Evolutionary conservation across 2,329 filamentous ascomycete genomes (phyloP), one percentile per base, ranked within the genome.

Genomic region (Aquanectria penicillioides): DNA sequence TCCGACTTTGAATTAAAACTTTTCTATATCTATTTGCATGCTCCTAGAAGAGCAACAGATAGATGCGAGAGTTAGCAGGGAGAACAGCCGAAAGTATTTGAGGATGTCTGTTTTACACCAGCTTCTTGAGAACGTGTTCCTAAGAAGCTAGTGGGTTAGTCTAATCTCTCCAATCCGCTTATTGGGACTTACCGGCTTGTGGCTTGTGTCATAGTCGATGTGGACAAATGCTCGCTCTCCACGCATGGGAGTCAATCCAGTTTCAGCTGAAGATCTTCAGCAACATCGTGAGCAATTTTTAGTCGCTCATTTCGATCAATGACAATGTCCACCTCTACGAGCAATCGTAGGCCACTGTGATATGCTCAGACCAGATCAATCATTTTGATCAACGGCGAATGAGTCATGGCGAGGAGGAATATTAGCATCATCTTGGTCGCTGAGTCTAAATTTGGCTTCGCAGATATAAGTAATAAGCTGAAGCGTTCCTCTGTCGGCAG

Each of bases 291-390:
- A 7, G 34, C 36, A 15, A 51, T 10, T 13, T 51, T 36, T 5
- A 51, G 15, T 12, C 48, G 25, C 36, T 51, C 34, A 11, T 40
- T 41, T 6, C 48, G 34, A 13, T 40, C 34, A 36, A 51, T 51
- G 48, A 51, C 48, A 5, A 51, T 51, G 15, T 51, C 48, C 17
- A 51, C 48, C 26, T 51, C 48, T 8, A 37, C 48, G 9, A 51
- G 18, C 12, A 40, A 20, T 7, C 48, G 48, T 13, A 36, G 48
- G 9, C 47, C 47, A 7, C 47, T 50, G 20, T 38, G 34, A 9
- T 50, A 50, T 20, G 25, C 47, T 6, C 47, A 34, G n/a, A 40
- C 47, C 5, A 34, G 38, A 8, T 50, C 47, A 3, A 50, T 50
- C 12, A 33, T 22, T n/a, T 50, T 6, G 11, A 50, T 46, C 2